A percentile compares a stretch with the other conserved stretches of the same genome.
These are phyloP conservation scores for Mucor mucedo DNA, from an alignment of 371 early-diverging fungal species.

Conservation along the genomic window DNA sequence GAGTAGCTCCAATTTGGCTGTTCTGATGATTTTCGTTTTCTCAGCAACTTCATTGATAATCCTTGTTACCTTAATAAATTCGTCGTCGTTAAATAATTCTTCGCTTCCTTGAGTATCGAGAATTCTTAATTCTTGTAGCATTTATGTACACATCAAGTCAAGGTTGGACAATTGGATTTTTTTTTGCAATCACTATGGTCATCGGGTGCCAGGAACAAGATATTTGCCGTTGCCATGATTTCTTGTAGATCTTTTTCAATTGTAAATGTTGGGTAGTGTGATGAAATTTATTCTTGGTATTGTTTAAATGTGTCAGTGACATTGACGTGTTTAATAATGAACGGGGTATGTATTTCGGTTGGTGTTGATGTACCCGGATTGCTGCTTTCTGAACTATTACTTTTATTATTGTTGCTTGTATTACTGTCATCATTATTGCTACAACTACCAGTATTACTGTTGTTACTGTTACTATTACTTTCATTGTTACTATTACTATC, in stretches of 20 bases:
- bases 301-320: constrained; percentile 12
- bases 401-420: constrained; percentile 1
- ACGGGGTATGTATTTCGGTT: constrained; percentile 16
- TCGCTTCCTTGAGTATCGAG: constrained; percentile 17
- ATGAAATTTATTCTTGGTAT: constrained; percentile 14
- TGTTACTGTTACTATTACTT: constrained; percentile 1
- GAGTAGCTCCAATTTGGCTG: constrained; percentile 18
- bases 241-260: constrained; percentile 15
- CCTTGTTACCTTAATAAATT: constrained; percentile 16
- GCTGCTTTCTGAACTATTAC: constrained; percentile 6
- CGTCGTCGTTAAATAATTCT: constrained; percentile 19
- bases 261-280: constrained; percentile 14
- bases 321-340: constrained; percentile 13
- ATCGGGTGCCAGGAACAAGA: constrained; percentile 13
- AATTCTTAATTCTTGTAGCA: constrained; percentile 21
- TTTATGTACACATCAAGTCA: constrained; percentile 12
- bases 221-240: constrained; percentile 12
- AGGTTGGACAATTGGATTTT: constrained; percentile 15
- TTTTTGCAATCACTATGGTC: constrained; percentile 14
- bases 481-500: background rate
- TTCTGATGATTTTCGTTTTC: constrained; percentile 18
- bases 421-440: background rate
- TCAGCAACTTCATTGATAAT: constrained; percentile 18
- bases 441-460: background rate
- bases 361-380: constrained; percentile 14